These are phyloP conservation scores for Nothophaeocryptopus gaeumannii DNA, from an alignment of 2,329 filamentous ascomycete species.

Conservation along the genomic window DNA sequence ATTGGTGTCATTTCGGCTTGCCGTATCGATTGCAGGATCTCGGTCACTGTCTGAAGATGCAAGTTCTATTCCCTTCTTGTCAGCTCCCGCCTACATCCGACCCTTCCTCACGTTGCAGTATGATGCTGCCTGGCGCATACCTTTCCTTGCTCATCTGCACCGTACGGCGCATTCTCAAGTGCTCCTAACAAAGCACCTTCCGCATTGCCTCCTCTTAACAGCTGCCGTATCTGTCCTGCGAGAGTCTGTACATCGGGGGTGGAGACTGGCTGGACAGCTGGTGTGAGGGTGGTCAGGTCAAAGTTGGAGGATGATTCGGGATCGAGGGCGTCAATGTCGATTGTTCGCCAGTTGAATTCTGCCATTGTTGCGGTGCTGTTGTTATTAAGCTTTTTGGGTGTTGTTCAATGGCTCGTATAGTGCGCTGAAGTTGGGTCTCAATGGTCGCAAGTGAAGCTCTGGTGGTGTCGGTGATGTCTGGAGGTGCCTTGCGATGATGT, in stretches of 20 bases:
- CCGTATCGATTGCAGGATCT: constrained; percentile 94
- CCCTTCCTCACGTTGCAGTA: no score
- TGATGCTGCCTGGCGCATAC: constrained; percentile 36
- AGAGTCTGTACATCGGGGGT: constrained; percentile 76
- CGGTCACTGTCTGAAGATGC: constrained; percentile 81
- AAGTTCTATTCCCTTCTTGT: constrained; percentile 59
- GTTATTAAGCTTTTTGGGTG: neutral
- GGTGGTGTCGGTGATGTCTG: no score
- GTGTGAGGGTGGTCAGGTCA: constrained; percentile 77
- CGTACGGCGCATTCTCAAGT: constrained; percentile 78
- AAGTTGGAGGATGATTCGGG: constrained; percentile 91
- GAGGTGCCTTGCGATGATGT: constrained; percentile 3
- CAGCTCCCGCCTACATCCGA: neutral
- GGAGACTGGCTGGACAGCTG: constrained; percentile 69
- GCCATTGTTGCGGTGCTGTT: constrained; percentile 10
- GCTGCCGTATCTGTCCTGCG: constrained; percentile 78
- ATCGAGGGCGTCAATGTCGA: constrained; percentile 89
- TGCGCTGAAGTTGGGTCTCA: neutral
- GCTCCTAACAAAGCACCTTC: constrained; percentile 83
- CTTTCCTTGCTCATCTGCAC: constrained; percentile 53
- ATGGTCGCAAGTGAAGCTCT: no score
- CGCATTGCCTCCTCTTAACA: constrained; percentile 79
- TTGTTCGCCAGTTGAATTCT: constrained; percentile 70
- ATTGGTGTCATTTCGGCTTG: constrained; percentile 93
- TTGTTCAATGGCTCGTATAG: neutral